phyloP scores from a whole-genome alignment of 352 stramenopile genomes.

The Pythium phragmitis region DNA sequence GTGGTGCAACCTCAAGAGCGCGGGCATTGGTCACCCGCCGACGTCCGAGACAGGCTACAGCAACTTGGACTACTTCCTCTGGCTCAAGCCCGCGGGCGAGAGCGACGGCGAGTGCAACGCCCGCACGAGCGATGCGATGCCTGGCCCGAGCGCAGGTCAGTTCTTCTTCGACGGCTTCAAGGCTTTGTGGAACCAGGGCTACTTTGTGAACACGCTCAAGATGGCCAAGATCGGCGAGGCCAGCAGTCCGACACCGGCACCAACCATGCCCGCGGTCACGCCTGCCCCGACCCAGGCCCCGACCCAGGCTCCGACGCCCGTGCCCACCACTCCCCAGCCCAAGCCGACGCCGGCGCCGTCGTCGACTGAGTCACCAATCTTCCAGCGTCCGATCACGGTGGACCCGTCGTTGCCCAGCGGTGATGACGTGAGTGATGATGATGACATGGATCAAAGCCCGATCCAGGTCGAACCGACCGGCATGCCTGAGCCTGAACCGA shows the following conservation, averaged over 20 bases:
- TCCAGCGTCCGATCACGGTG: slow-evolving; percentile 6
- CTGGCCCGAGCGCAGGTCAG: slow-evolving; percentile 39
- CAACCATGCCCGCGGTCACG: slow-evolving; percentile 8
- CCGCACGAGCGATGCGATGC: slow-evolving; percentile 32
- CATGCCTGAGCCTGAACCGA: not conserved
- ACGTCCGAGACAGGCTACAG: slow-evolving; percentile 43
- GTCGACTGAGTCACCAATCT: slow-evolving; percentile 5
- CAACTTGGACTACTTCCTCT: slow-evolving; percentile 70
- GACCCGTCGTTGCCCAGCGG: not conserved
- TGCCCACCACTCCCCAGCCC: slow-evolving; percentile 3
- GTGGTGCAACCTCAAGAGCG: slow-evolving; percentile 69
- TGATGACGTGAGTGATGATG: not conserved
- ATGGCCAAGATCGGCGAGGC: slow-evolving; percentile 13
- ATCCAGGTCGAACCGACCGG: not conserved
- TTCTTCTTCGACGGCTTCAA: slow-evolving; percentile 62
- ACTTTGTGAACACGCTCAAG: slow-evolving; percentile 42
- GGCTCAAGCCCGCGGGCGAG: slow-evolving; percentile 65
- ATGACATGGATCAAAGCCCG: not conserved
- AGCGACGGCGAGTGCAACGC: slow-evolving; percentile 59
- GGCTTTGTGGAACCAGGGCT: slow-evolving; percentile 69
- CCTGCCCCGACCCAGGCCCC: too few species aligned
- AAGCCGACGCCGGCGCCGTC: not conserved
- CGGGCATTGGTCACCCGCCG: slow-evolving; percentile 56
- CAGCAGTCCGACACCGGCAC: not conserved
- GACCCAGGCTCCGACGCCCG: not conserved